Percentiles rank a stretch among this genome's conserved stretches.
Evolutionary conservation across 495 filamentous ascomycete genomes (phyloP).

Genomic region (Podospora sp.): DNA sequence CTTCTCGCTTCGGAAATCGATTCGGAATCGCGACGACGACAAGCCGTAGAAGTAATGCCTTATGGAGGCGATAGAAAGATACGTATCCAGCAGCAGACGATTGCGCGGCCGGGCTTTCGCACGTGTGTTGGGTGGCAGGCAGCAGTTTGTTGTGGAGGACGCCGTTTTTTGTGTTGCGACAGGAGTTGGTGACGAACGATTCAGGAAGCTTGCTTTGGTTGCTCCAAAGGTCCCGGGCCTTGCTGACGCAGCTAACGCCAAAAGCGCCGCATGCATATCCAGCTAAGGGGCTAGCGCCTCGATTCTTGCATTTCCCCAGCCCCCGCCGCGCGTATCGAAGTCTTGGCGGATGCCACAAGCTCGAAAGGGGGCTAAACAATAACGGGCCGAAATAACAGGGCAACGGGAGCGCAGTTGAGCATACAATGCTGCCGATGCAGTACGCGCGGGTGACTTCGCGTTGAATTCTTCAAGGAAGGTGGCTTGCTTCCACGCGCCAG

Average conservation of each 20-base stretch:
- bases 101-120: constrained; percentile 3
- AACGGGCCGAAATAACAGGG: too few species aligned
- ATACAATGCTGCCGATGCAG: too few species aligned
- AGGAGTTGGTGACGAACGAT: background rate
- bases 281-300: constrained; percentile 2
- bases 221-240: background rate
- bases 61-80: too few species aligned
- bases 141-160: background rate
- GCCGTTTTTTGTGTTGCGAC: background rate
- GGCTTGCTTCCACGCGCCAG: too few species aligned
- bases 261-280: background rate
- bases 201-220: background rate
- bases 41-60: background rate
- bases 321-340: background rate
- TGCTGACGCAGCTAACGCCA: constrained; percentile 11
- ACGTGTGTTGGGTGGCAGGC: background rate
- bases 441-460: too few species aligned
- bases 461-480: too few species aligned
- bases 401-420: background rate
- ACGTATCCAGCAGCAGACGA: background rate
- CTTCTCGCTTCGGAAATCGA: background rate
- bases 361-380: constrained; percentile 6
- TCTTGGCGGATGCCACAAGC: background rate
- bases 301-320: constrained; percentile 1
- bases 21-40: background rate